Percentiles rank a stretch among this genome's conserved stretches.
phyloP scores from a whole-genome alignment of 2,329 filamentous ascomycete genomes.

The Paecilomyces formosus region DNA sequence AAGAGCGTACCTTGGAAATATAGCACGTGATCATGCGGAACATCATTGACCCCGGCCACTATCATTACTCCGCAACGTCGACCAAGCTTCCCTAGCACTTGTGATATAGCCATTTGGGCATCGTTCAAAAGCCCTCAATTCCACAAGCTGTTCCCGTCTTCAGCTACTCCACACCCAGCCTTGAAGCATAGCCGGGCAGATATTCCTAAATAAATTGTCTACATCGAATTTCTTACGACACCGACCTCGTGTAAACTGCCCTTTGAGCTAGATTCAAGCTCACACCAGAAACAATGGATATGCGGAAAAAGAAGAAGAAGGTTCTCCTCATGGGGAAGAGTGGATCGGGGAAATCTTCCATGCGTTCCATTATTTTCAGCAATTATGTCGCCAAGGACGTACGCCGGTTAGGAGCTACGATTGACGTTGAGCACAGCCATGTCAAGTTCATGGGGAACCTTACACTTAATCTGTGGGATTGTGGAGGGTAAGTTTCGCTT shows the following conservation, averaged over 20 bases:
- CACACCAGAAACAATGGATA: conserved; percentile 27
- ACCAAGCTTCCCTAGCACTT: not conserved
- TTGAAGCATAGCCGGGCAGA: not conserved
- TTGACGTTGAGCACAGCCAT: conserved; percentile 96
- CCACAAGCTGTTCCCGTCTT: not conserved
- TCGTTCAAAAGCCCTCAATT: not conserved
- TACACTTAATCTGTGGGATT: conserved; percentile 97
- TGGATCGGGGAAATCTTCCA: conserved; percentile 94
- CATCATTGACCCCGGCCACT: not conserved
- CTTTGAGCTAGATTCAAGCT: not conserved
- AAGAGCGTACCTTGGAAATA: not conserved
- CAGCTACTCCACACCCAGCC: not conserved
- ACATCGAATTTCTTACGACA: not conserved
- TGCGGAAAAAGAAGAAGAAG: conserved; percentile 69
- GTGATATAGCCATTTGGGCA: not conserved
- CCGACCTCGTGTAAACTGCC: not conserved
- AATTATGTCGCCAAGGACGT: conserved; percentile 98
- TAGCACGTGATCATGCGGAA: not conserved
- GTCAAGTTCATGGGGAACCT: conserved; percentile 98
- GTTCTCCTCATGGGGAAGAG: conserved; percentile 90
- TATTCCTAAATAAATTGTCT: not conserved
- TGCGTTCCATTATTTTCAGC: conserved; percentile 98
- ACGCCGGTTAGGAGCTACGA: conserved; percentile 83
- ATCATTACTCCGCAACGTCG: not conserved
- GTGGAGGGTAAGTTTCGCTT: conserved; percentile 60